These are phyloP conservation scores for Chernovozyma sophiae-reginae DNA, from an alignment of 1,139 yeast genomes.

Conservation along the genomic window DNA sequence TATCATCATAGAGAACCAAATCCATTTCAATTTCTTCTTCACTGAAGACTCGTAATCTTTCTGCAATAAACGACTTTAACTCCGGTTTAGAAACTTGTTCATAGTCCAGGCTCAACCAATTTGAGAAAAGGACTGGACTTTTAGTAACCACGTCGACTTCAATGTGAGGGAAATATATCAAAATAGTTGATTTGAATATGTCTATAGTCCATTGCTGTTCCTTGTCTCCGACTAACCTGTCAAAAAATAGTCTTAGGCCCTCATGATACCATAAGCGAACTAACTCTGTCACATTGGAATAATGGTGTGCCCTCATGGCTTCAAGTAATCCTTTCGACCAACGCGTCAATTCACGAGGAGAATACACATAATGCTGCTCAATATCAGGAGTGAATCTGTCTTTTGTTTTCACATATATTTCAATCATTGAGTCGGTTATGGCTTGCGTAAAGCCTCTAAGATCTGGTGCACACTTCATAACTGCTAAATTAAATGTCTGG, in stretches of 20 bases:
- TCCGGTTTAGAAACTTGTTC: constrained; percentile 50
- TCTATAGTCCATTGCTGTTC: constrained; percentile 54
- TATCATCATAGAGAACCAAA: constrained; percentile 63
- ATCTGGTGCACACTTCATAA: constrained; percentile 61
- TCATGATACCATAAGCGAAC: constrained; percentile 80
- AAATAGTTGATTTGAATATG: constrained; percentile 36
- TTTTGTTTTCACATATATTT: constrained; percentile 50
- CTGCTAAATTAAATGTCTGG: constrained; percentile 50
- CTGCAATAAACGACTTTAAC: constrained; percentile 52
- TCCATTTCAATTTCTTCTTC: constrained; percentile 71
- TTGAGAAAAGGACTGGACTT: constrained; percentile 60
- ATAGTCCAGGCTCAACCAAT: constrained; percentile 70
- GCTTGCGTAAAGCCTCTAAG: constrained; percentile 50
- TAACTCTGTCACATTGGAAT: constrained; percentile 34
- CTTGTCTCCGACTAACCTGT: constrained; percentile 50
- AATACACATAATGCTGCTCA: constrained; percentile 65
- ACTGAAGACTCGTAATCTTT: constrained; percentile 65
- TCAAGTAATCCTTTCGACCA: constrained; percentile 79
- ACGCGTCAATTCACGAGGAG: constrained; percentile 89
- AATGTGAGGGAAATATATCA: constrained; percentile 43
- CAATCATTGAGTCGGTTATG: constrained; percentile 65
- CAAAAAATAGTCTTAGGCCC: constrained; percentile 71
- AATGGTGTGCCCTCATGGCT: constrained; percentile 42
- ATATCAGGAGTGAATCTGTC: constrained; percentile 28
- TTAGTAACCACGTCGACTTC: constrained; percentile 32